These are phyloP conservation scores for Pisolithus tinctorius DNA, from an alignment of 768 basidiomycete genomes.

Conservation along the genomic window DNA sequence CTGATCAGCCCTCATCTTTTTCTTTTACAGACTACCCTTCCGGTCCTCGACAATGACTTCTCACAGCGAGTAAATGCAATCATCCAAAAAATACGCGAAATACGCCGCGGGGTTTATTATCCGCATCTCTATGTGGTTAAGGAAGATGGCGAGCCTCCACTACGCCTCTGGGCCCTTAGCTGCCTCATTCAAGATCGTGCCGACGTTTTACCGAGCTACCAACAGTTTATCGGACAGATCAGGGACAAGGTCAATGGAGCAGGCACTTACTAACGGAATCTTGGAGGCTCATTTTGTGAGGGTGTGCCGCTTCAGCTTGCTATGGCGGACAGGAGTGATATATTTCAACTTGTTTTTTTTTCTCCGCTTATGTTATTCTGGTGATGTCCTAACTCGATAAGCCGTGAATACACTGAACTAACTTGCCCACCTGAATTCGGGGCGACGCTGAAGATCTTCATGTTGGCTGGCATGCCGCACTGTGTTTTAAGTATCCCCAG, in stretches of 20 bases:
- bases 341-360: constrained; percentile 1
- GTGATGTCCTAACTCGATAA: too few species aligned
- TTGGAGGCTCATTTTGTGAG: not conserved
- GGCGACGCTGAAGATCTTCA: too few species aligned
- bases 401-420: too few species aligned
- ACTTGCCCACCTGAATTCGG: too few species aligned
- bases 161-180: constrained; percentile 93
- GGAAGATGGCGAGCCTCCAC: constrained; percentile 93
- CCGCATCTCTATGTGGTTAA: constrained; percentile 96
- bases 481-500: too few species aligned
- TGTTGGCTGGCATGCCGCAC: too few species aligned
- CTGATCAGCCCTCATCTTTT: not conserved
- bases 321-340: not conserved
- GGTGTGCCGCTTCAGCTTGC: not conserved
- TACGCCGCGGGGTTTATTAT: constrained; percentile 87
- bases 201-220: constrained; percentile 92
- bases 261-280: constrained; percentile 21
- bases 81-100: constrained; percentile 89
- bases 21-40: constrained; percentile 68
- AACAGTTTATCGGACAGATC: constrained; percentile 84
- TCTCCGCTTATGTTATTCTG: not conserved
- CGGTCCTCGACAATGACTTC: constrained; percentile 86
- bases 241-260: constrained; percentile 68
- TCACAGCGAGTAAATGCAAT: constrained; percentile 93
- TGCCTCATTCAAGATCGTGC: constrained; percentile 92